Evolutionary conservation across 2,329 filamentous ascomycete species (phyloP).

Genomic region (Ophiostoma sp.): DNA sequence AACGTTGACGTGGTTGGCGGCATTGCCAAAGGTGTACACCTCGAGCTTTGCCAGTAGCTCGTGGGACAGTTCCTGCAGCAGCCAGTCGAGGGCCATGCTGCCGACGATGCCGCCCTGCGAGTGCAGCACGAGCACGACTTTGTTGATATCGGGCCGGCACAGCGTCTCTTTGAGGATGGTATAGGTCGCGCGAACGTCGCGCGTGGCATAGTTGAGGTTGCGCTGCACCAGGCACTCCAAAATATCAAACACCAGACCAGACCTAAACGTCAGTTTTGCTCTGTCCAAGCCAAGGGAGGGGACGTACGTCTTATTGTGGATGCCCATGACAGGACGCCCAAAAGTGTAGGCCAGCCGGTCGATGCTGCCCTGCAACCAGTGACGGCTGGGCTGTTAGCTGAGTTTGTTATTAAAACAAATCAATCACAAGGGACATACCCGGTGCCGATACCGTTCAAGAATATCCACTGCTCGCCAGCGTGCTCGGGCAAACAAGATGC

Average conservation of each 20-base stretch:
- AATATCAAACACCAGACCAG: slow-evolving; percentile 69
- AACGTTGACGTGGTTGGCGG: slow-evolving; percentile 79
- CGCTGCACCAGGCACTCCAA: slow-evolving; percentile 73
- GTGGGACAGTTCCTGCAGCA: slow-evolving; percentile 64
- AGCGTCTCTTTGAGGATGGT: slow-evolving; percentile 57
- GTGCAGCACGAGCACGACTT: slow-evolving; percentile 69
- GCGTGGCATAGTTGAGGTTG: slow-evolving; percentile 65
- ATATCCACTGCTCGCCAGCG: slow-evolving; percentile 69
- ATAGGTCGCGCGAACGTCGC: slow-evolving; percentile 59
- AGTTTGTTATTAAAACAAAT: neutral
- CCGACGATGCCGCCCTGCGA: slow-evolving; percentile 73
- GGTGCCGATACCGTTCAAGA: slow-evolving; percentile 65
- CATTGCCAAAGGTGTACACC: slow-evolving; percentile 72
- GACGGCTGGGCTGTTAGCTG: slow-evolving; percentile 38
- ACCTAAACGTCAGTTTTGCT: slow-evolving; percentile 22
- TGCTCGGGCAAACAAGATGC: slow-evolving; percentile 46
- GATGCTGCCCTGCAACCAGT: slow-evolving; percentile 66
- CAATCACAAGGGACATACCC: slow-evolving; percentile 27
- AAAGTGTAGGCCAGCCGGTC: slow-evolving; percentile 68
- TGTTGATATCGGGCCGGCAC: slow-evolving; percentile 55
- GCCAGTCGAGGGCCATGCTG: slow-evolving; percentile 68
- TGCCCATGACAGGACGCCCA: slow-evolving; percentile 61
- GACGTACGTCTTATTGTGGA: slow-evolving; percentile 64
- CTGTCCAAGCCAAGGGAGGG: neutral
- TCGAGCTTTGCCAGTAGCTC: slow-evolving; percentile 63